Evolutionary conservation across 2,329 filamentous ascomycete species (phyloP), one percentile per base, ranked within the genome.

Genomic region (Fonsecaea monophora): DNA sequence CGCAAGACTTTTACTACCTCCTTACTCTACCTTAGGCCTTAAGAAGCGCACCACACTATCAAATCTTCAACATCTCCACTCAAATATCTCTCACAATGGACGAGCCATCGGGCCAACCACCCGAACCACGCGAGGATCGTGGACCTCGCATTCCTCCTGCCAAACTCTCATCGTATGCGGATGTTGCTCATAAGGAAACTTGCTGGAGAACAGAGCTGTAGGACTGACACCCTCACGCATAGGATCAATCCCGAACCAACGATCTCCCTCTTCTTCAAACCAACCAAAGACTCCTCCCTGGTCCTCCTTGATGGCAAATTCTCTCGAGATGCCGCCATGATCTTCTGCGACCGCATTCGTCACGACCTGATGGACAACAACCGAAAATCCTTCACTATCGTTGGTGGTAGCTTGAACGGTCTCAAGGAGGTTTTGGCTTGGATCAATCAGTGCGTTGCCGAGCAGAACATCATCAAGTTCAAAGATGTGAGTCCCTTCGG

Each of bases 321-420:
- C 50, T 50, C 63, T 6, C 66, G 65, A 21, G 68, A 70, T 37
- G 63, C 64, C 38, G 66, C 68, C 53, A 70, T 70, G 66, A 64
- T 71, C 38, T 69, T 68, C 68, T 68, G 68, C 58, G 64, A 70
- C 40, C 68, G 66, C 9, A 66, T 70, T 55, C 70, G 70, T 34
- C 59, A 54, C 53, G 62, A 68, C 30, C 53, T 71, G 32, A 61
- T 67, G 61, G 65, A 70, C 13, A 64, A 68, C 67, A 63, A 59
- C 57, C 56, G 63, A 53, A 71, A 71, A 67, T 69, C 69, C 18
- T 69, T 68, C 60, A 71, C 67, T 38, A 55, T 71, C 45, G 65
- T 53, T 2, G 69, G 69, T 9, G 57, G 59, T 50, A 62, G 69
- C 53, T 32, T 64, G 48, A 64, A 60, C 21, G 58, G 53, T 37